These are phyloP conservation scores for Tremella mesenterica DNA, from an alignment of 768 basidiomycete genomes.

Conservation along the genomic window DNA sequence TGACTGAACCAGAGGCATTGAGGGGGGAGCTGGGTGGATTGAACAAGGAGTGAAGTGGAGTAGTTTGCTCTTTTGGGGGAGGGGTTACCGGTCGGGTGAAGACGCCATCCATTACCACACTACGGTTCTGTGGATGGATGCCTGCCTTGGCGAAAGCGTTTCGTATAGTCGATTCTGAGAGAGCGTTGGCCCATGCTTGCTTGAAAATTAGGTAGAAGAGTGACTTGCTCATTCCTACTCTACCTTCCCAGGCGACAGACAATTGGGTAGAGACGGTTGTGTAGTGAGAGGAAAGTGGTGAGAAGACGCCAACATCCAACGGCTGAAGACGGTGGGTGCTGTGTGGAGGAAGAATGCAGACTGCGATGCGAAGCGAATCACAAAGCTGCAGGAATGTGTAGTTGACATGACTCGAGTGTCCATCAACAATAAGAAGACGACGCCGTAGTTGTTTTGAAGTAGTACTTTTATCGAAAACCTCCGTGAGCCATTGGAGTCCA, in stretches of 20 bases:
- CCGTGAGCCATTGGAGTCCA: neutral
- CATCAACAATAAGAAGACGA: constrained; percentile 3
- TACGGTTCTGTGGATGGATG: neutral
- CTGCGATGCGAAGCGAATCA: neutral
- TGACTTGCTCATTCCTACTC: neutral
- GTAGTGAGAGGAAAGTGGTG: neutral
- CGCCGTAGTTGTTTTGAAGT: neutral
- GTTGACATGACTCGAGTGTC: constrained; percentile 6
- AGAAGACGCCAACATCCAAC: constrained; percentile 6
- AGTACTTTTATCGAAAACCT: neutral
- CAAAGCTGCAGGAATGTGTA: neutral
- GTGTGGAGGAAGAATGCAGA: constrained; percentile 4
- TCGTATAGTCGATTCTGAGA: neutral
- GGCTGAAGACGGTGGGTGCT: constrained; percentile 8
- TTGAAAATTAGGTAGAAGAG: neutral
- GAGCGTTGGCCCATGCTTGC: neutral
- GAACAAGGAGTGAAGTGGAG: neutral
- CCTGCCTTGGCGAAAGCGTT: neutral
- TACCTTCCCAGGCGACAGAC: neutral
- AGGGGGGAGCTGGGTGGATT: neutral
- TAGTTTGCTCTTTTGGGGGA: no score
- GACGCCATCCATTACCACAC: neutral
- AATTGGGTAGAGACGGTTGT: neutral
- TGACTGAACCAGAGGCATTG: neutral
- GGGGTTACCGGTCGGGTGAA: neutral